Evolutionary conservation across 2,329 filamentous ascomycete genomes (phyloP), one percentile per base, ranked within the genome.

Genomic region (Ilyonectria mors-panacis): DNA sequence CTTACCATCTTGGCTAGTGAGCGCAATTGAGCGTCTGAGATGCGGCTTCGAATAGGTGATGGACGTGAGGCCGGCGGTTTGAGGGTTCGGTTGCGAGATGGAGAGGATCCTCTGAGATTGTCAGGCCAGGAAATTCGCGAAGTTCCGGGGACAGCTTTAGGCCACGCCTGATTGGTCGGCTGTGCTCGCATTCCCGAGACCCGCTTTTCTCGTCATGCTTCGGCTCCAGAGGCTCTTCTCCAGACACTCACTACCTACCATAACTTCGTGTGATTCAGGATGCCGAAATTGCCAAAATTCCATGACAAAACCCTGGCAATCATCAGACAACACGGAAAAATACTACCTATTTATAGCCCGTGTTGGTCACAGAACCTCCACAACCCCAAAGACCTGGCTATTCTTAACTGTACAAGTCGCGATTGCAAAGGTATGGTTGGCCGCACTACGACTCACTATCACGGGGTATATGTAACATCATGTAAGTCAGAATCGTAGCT

Each of bases 1-100:
- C 78, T 76, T 78, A 83, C 81, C 81, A 83, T 83, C 67, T 74
- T 82, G 77, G 70, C 72, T 65, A 56, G 64, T 69, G 54, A 50
- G 72, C 73, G 78, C 78, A 73, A 77, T 79, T 77, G 76, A 72
- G 71, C 70, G 75, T 71, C 75, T 72, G 56, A 44, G 62, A 62
- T 66, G 70, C 68, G 66, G 65, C 75, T 71, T 73, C 67, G 57
- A 66, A 65, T 63, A 59, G 69, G 63, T 70, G 70, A 71, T 73
- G 71, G 73, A 72, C 71, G 73, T 72, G 71, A 71, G 67, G 71
- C 70, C 56, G 74, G 68, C 66, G 72, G 70, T 73, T 68, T 65
- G 70, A 71, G 72, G 66, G 65, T 77, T 77, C 70, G 66, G 69
- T 73, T 72, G 72, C 72, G 73, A 71, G 70, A 73, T 74, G 72